phyloP scores from a whole-genome alignment of 371 early-diverging fungal genomes.

The Actinomucor elegans region DNA sequence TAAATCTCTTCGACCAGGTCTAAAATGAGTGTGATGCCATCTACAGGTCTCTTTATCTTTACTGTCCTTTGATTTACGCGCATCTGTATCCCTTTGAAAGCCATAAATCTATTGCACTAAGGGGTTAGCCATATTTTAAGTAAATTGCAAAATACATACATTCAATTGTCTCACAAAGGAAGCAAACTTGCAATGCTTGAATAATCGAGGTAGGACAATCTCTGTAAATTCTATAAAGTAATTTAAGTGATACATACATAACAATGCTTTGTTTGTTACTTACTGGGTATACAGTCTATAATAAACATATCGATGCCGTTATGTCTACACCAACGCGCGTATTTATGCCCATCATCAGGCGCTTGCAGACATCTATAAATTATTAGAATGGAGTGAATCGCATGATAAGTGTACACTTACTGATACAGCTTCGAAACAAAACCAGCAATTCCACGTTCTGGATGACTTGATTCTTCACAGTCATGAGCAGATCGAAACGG shows the following conservation, averaged over 20 bases:
- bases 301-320: constrained; percentile 45
- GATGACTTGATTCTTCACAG: constrained; percentile 5
- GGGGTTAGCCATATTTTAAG: neutral
- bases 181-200: constrained; percentile 54
- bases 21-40: constrained; percentile 47
- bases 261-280: neutral
- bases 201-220: constrained; percentile 41
- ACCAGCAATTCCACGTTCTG: constrained; percentile 36
- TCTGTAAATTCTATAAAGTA: constrained; percentile 47
- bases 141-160: constrained; percentile 20
- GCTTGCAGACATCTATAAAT: constrained; percentile 32
- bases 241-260: neutral
- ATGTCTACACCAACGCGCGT: constrained; percentile 38
- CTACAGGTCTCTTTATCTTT: constrained; percentile 45
- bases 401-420: constrained; percentile 16
- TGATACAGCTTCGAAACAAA: constrained; percentile 42
- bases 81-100: constrained; percentile 51
- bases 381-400: neutral
- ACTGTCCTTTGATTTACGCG: constrained; percentile 52
- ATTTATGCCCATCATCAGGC: constrained; percentile 35
- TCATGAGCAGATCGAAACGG: too few relatives aligned
- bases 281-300: constrained; percentile 41
- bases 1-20: constrained; percentile 39
- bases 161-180: constrained; percentile 53
- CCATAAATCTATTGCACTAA: constrained; percentile 41